Evolutionary conservation across 768 basidiomycete species (phyloP), one percentile per base, ranked within the genome.

Genomic region (Hortiboletus flavorubellus): DNA sequence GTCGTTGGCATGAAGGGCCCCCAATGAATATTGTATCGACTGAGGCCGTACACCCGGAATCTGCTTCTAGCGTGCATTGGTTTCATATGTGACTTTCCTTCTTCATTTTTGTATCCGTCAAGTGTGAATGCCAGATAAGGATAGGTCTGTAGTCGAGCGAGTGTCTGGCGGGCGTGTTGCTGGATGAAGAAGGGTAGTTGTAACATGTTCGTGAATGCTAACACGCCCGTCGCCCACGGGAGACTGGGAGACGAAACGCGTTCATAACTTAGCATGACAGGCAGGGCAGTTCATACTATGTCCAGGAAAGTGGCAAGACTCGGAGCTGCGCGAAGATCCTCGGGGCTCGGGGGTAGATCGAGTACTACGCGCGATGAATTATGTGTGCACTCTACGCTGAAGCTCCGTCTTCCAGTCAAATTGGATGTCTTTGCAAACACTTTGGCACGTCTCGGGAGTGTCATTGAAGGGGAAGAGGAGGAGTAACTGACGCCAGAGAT

Each of bases 401-500:
- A 81, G 69, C 58, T 76, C 68, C 16, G 57, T 58, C 59, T 59
- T 67, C 76, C 74, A 79, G 61, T 72, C 63, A 49, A 64, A 62
- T 15, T 49, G 54, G 30, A 53, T 43, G 12, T 63, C 59, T 43
- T 49, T 23, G 51, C 39, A 6, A 42, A 59, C 49, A 40, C 56
- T 46, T 21, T 59, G 56, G 47, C 54, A 34, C n/a, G 72, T 64
- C 40, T 65, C 53, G 15, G 81, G 74, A n/a, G 86, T 85, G 62
- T 86, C 81, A 64, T 91, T 89, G 67, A 88, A 89, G 7, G 79
- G 76, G 45, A 70, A 68, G 8, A 55, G 53, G 38, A 86, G 78
- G 68, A 85, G 89, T 49, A 89, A 73, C 49, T 80, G 73, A 50
- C 84, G 82, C 87, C 87, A 91, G 39, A 91, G 76, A 64, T 82